Percentiles rank a stretch among this genome's conserved stretches.
These are phyloP conservation scores for Pythium pyrilobum DNA, from an alignment of 352 stramenopile species.

Conservation along the genomic window DNA sequence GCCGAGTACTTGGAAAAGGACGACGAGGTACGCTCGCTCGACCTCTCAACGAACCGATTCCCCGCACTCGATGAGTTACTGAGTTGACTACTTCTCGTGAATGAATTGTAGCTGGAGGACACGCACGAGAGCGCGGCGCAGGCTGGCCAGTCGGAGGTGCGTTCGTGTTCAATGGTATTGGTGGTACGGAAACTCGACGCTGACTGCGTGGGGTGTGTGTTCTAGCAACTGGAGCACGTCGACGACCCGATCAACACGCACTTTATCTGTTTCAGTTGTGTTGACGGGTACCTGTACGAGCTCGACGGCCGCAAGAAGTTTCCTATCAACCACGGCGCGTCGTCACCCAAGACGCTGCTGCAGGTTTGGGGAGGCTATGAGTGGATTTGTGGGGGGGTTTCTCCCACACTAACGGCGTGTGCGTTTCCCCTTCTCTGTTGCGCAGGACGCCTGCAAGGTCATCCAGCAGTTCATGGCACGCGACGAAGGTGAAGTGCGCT, in stretches of 20 bases:
- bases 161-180: too few relatives aligned
- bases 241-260: slow-evolving; percentile 95
- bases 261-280: slow-evolving; percentile 94
- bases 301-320: slow-evolving; percentile 94
- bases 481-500: slow-evolving; percentile 92
- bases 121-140: slow-evolving; percentile 89
- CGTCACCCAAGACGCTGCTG: slow-evolving; percentile 81
- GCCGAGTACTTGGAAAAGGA: slow-evolving; percentile 88
- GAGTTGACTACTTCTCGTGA: not conserved
- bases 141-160: slow-evolving; percentile 81
- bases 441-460: slow-evolving; percentile 81
- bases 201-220: not conserved
- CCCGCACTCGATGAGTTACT: too few relatives aligned
- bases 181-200: too few relatives aligned
- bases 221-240: slow-evolving; percentile 83
- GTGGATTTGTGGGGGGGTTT: not conserved
- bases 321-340: slow-evolving; percentile 91
- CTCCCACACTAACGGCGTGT: not conserved
- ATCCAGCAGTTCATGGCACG: slow-evolving; percentile 93
- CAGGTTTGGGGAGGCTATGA: slow-evolving; percentile 27
- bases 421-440: not conserved
- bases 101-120: slow-evolving; percentile 72
- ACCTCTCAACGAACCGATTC: too few relatives aligned
- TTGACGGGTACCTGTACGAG: slow-evolving; percentile 93
- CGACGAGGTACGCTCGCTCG: slow-evolving; percentile 46